phyloP scores from a whole-genome alignment of 2,329 filamentous ascomycete genomes.

The Fusarium devonianum region DNA sequence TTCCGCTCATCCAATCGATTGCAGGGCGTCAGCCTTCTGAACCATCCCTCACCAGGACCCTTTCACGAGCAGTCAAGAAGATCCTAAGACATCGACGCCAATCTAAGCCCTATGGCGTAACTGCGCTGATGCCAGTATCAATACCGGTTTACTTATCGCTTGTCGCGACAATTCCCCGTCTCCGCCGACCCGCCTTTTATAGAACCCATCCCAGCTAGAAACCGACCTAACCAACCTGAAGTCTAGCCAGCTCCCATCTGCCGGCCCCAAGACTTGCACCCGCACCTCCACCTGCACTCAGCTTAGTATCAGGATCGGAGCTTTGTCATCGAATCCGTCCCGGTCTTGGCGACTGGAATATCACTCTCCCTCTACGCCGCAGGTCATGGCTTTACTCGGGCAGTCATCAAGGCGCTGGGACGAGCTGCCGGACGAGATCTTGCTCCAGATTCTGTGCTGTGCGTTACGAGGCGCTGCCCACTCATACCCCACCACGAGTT shows the following conservation, averaged over 20 bases:
- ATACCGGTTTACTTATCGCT: slow-evolving; percentile 21
- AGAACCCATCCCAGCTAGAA: too few relatives aligned
- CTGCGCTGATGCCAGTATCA: too few relatives aligned
- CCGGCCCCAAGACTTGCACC: not conserved
- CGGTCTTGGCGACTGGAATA: not conserved
- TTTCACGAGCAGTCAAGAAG: too few relatives aligned
- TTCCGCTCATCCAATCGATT: not conserved
- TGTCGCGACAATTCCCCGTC: slow-evolving; percentile 27
- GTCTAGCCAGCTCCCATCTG: not conserved
- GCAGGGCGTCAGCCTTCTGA: not conserved
- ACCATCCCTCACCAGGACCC: not conserved
- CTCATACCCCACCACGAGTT: slow-evolving; percentile 29
- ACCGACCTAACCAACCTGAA: too few relatives aligned
- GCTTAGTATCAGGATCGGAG: not conserved
- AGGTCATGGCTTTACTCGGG: slow-evolving; percentile 40
- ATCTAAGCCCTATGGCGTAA: too few relatives aligned
- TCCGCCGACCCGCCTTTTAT: slow-evolving; percentile 1
- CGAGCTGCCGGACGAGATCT: slow-evolving; percentile 68
- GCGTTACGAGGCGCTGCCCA: slow-evolving; percentile 43
- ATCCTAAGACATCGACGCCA: too few relatives aligned
- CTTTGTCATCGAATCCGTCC: not conserved
- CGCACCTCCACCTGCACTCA: slow-evolving; percentile 4
- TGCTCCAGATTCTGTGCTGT: slow-evolving; percentile 70
- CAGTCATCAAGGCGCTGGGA: slow-evolving; percentile 46
- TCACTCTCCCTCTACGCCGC: slow-evolving; percentile 1